phyloP scores from a whole-genome alignment of 352 stramenopile species.

The Phytophthora syringae region DNA sequence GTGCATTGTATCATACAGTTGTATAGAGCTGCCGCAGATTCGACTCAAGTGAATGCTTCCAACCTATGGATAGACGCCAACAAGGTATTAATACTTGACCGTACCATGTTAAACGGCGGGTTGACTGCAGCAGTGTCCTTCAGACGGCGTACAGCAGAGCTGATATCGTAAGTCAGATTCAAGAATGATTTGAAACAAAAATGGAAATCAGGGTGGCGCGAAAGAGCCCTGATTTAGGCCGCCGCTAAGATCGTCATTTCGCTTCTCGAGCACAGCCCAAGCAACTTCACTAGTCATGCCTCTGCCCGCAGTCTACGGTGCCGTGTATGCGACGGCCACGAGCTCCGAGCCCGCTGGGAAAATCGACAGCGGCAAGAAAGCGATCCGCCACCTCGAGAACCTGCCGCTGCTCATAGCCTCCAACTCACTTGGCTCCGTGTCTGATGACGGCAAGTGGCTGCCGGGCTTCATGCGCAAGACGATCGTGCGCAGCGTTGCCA shows the following conservation, averaged over 20 bases:
- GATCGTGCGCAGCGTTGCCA: conserved; percentile 34
- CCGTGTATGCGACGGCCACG: conserved; percentile 30
- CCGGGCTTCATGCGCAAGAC: conserved; percentile 39
- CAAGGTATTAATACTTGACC: no score
- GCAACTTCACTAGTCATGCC: conserved; percentile 22
- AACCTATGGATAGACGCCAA: no score
- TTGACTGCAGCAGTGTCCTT: background rate
- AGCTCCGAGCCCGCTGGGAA: conserved; percentile 27
- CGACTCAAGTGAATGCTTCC: no score
- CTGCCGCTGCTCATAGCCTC: conserved; percentile 47
- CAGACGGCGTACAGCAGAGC: background rate
- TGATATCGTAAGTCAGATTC: conserved; percentile 4
- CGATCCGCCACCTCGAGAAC: conserved; percentile 48
- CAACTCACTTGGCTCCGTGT: conserved; percentile 30
- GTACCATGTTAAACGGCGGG: background rate
- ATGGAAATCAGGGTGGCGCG: conserved; percentile 16
- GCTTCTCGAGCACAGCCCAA: background rate
- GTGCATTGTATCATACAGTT: no score
- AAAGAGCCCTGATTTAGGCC: conserved; percentile 12
- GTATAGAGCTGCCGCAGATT: no score
- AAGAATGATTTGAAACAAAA: conserved; percentile 23
- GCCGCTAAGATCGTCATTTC: conserved; percentile 26
- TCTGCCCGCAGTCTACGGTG: conserved; percentile 36
- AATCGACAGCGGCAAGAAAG: conserved; percentile 44
- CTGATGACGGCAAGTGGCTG: conserved; percentile 36